These are phyloP conservation scores for Nannizziopsis arthrosporioides DNA, from an alignment of 2,329 filamentous ascomycete genomes.

Conservation along the genomic window DNA sequence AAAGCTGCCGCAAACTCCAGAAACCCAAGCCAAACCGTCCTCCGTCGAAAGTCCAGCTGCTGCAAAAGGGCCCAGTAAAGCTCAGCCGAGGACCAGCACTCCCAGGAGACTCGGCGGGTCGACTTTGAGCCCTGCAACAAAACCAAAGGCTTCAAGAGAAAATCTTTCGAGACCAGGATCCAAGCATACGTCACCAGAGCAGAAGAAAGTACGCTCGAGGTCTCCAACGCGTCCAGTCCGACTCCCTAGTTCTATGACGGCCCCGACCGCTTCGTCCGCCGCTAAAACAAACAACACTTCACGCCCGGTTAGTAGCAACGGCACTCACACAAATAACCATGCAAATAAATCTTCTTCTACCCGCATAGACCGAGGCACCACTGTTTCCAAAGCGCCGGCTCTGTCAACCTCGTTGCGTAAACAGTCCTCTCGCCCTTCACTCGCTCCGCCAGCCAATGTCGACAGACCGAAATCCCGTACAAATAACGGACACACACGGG, in stretches of 20 bases:
- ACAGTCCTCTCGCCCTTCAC: conserved; percentile 21
- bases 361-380: conserved; percentile 16
- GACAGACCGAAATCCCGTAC: conserved; percentile 31
- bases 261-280: conserved; percentile 32
- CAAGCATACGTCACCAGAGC: conserved; percentile 17
- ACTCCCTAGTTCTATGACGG: conserved; percentile 30
- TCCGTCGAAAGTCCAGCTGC: conserved; percentile 20
- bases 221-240: conserved; percentile 33
- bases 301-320: conserved; percentile 21
- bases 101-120: conserved; percentile 18
- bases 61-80: conserved; percentile 23
- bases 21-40: conserved; percentile 9
- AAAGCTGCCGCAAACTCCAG: conserved; percentile 15
- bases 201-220: conserved; percentile 25
- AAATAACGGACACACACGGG: conserved; percentile 28
- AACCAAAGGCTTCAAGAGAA: conserved; percentile 5
- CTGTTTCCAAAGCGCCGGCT: conserved; percentile 13
- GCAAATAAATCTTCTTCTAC: conserved; percentile 21
- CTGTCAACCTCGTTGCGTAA: conserved; percentile 18
- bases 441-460: conserved; percentile 15
- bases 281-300: conserved; percentile 22
- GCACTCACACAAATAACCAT: conserved; percentile 18
- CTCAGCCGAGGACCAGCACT: conserved; percentile 13
- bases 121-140: conserved; percentile 20
- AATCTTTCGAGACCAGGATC: conserved; percentile 20